phyloP scores from a whole-genome alignment of 331 rosid genomes.

The Erythrophleum ivorense region DNA sequence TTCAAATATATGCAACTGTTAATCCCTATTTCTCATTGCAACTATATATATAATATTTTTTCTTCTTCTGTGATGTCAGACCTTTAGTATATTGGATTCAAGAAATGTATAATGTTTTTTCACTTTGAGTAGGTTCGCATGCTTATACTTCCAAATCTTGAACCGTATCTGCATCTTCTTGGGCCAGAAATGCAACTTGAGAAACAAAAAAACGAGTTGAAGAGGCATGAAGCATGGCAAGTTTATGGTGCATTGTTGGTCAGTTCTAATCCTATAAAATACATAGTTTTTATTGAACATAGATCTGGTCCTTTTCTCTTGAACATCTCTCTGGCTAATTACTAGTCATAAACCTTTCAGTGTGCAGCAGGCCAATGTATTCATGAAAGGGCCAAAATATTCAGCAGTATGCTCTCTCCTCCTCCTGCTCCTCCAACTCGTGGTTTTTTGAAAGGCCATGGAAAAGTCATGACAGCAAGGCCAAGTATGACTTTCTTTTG shows the following conservation, averaged over 20 bases:
- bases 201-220: constrained; percentile 74
- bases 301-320: constrained; percentile 14
- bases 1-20: constrained; percentile 15
- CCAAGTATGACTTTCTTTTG: constrained; percentile 52
- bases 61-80: constrained; percentile 34
- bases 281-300: constrained; percentile 5
- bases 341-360: constrained; percentile 58
- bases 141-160: constrained; percentile 89
- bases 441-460: constrained; percentile 51
- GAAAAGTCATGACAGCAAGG: constrained; percentile 48
- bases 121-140: constrained; percentile 68
- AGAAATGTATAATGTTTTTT: constrained; percentile 32
- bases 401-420: constrained; percentile 53
- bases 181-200: constrained; percentile 82
- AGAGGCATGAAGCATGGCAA: constrained; percentile 88
- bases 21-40: constrained; percentile 17
- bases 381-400: constrained; percentile 58
- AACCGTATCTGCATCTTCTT: constrained; percentile 83
- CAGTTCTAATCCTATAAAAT: constrained; percentile 42
- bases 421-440: constrained; percentile 62
- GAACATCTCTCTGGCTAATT: constrained; percentile 35
- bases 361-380: constrained; percentile 77
- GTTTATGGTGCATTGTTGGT: constrained; percentile 93
- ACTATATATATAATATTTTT: neutral
- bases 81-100: constrained; percentile 14